These are phyloP conservation scores for Vishniacozyma victoriae DNA, from an alignment of 768 basidiomycete species.

Conservation along the genomic window DNA sequence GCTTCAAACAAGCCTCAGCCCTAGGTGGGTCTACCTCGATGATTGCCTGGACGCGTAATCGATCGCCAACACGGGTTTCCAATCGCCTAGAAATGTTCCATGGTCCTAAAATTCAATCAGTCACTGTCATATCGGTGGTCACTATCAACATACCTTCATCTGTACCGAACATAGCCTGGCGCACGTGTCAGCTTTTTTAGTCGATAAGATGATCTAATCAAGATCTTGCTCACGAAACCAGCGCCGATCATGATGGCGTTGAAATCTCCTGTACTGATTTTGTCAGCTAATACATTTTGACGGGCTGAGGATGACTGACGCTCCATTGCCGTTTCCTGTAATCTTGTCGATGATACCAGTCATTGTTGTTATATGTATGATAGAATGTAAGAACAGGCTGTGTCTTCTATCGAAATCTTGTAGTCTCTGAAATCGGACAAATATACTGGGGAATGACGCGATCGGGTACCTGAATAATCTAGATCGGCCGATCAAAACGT, in stretches of 20 bases:
- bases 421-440: too few relatives aligned
- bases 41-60: conserved; percentile 87
- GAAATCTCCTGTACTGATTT: conserved; percentile 10
- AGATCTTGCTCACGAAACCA: conserved; percentile 20
- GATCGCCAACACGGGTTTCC: conserved; percentile 74
- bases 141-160: conserved; percentile 18
- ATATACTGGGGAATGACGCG: too few relatives aligned
- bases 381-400: too few relatives aligned
- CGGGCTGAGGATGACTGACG: too few relatives aligned
- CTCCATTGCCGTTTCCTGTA: too few relatives aligned
- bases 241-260: conserved; percentile 28
- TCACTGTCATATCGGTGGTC: neutral
- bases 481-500: too few relatives aligned
- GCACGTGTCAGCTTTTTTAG: neutral
- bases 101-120: conserved; percentile 15
- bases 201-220: neutral
- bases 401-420: too few relatives aligned
- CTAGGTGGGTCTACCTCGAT: conserved; percentile 82
- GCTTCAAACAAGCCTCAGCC: conserved; percentile 64
- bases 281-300: too few relatives aligned
- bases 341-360: too few relatives aligned
- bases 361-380: too few relatives aligned
- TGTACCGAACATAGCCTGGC: conserved; percentile 38
- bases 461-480: too few relatives aligned
- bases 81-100: conserved; percentile 48